Base-by-base conservation (phyloP, 108 stramenopile genomes). In the Cyclotella kingstonii region DNA sequence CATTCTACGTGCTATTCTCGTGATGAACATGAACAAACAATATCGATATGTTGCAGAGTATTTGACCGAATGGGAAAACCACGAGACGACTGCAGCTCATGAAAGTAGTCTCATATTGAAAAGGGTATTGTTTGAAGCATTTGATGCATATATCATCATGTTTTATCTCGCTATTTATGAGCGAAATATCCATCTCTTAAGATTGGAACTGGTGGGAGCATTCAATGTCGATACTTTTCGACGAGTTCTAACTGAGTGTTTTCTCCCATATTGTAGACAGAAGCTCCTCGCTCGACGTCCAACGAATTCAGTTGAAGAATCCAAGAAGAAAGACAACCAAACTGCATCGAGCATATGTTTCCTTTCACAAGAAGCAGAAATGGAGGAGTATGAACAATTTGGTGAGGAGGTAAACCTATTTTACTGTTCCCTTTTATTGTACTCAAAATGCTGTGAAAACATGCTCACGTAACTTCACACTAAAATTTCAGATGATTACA, bases 131-230 rank as follows among this genome's bases (percentile, higher is more conserved):
- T 93, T 93, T 58, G 91, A 93, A 75, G 85, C 87, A 4, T 90
- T 93, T 73, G 91, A 93, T 67, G 81, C 85, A 26, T 93, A 90
- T 75, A 71, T 93, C 19, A 72, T 77, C 9, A 50, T 93, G 54
- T 90, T 93, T 56, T 93, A 93, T 54, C 69, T 93, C 26, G 87
- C 87, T 26, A 85, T 93, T 53, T 87, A 90, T 35, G 86, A 89
- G 51, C 63, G 81, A 17, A 78, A 90, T 51, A 72, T 87, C n/a
- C 66, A 77, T 25, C 60, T 69, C 23, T 34, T 91, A 4, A 72
- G 82, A 48, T 39, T 53, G 10, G 85, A 83, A 52, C 51, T 91
- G 31, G 71, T 83, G n/a, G 54, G 81, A 0, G 78, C 82, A 5
- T 81, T 84, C 54, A 78, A 84, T 48, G 70, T 82, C 33, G 77